Percentiles rank a stretch among this genome's conserved stretches.
phyloP scores from a whole-genome alignment of 139 green algal genomes.

The Asterochloris sp. region DNA sequence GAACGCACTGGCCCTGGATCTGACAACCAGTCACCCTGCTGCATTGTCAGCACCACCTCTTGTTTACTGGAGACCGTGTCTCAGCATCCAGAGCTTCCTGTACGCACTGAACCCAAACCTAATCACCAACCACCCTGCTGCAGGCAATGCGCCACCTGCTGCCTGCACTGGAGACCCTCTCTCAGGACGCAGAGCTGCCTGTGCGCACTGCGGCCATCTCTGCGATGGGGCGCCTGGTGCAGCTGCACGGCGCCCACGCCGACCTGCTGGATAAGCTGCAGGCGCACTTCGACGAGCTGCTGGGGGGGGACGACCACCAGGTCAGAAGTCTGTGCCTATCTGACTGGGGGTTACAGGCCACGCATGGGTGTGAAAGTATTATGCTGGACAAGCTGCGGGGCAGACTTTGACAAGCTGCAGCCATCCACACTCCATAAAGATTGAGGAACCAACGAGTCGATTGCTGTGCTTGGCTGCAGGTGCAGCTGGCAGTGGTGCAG shows the following conservation, averaged over 20 bases:
- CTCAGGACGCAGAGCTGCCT: background rate
- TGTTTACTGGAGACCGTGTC: too few species aligned
- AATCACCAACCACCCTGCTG: background rate
- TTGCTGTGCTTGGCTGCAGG: background rate
- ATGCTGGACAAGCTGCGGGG: too few species aligned
- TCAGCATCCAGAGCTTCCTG: too few species aligned
- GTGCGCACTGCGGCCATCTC: constrained; percentile 5
- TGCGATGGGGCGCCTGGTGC: constrained; percentile 12
- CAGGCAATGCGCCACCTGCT: constrained; percentile 23
- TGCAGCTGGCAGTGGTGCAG: constrained; percentile 17
- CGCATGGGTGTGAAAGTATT: background rate
- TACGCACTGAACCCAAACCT: too few species aligned
- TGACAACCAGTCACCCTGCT: too few species aligned
- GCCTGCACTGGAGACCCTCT: constrained; percentile 18
- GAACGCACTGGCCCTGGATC: too few species aligned
- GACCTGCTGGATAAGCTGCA: constrained; percentile 1
- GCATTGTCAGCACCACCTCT: too few species aligned
- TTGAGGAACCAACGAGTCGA: background rate
- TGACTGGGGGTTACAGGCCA: background rate
- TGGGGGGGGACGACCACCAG: constrained; percentile 4
- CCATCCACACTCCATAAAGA: background rate
- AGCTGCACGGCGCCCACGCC: background rate
- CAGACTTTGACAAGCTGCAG: background rate
- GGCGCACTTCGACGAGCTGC: constrained; percentile 11
- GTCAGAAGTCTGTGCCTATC: background rate